Evolutionary conservation across 495 filamentous ascomycete genomes (phyloP).

Genomic region (Trichocladium antarcticum): DNA sequence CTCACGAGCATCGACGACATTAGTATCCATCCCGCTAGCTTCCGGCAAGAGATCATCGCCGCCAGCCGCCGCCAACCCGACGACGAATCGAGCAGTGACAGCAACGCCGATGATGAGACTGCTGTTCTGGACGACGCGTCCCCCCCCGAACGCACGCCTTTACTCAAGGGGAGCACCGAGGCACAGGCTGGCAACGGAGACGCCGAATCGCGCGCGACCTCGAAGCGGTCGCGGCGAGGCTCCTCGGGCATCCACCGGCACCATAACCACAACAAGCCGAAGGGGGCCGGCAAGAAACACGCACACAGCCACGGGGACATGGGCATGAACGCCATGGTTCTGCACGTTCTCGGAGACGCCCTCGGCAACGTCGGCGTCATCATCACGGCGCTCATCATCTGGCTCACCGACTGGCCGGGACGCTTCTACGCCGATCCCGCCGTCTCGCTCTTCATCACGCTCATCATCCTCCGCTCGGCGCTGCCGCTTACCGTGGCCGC

Average conservation of each 20-base stretch:
- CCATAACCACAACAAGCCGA: slow-evolving; percentile 77
- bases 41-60: slow-evolving; percentile 82
- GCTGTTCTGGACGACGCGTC: slow-evolving; percentile 9
- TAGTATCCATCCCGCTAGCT: slow-evolving; percentile 76
- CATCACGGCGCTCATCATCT: slow-evolving; percentile 81
- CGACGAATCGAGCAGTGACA: slow-evolving; percentile 41
- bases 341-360: slow-evolving; percentile 93
- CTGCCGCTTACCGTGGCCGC: slow-evolving; percentile 89
- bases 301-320: slow-evolving; percentile 76
- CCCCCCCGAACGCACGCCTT: slow-evolving; percentile 37
- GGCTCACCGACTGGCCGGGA: slow-evolving; percentile 57
- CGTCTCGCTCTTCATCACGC: slow-evolving; percentile 90
- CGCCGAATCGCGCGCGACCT: slow-evolving; percentile 14
- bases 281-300: slow-evolving; percentile 49
- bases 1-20: slow-evolving; percentile 58
- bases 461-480: slow-evolving; percentile 85
- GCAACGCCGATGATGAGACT: slow-evolving; percentile 42
- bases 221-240: slow-evolving; percentile 25
- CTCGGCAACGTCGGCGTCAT: slow-evolving; percentile 97
- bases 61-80: slow-evolving; percentile 44
- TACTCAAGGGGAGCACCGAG: slow-evolving; percentile 24
- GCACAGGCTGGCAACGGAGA: slow-evolving; percentile 8
- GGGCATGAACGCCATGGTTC: slow-evolving; percentile 95
- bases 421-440: slow-evolving; percentile 75
- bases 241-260: slow-evolving; percentile 43